Evolutionary conservation across 2,329 filamentous ascomycete genomes (phyloP).

Genomic region (Xylariaceae sp.): DNA sequence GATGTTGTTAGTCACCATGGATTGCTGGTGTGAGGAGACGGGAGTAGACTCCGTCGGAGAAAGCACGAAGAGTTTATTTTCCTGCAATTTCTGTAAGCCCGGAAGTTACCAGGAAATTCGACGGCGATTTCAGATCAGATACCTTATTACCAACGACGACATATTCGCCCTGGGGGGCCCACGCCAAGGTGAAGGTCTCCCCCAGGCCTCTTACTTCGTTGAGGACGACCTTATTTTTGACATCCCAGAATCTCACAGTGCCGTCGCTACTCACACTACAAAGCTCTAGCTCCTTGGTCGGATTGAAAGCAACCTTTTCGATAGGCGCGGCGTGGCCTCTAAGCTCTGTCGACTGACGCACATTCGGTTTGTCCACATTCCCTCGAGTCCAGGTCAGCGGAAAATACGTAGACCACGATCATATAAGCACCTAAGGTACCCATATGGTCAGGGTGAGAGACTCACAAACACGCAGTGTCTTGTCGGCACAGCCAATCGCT

Average conservation of each 20-base stretch:
- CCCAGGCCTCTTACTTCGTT: constrained; percentile 65
- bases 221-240: constrained; percentile 65
- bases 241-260: constrained; percentile 75
- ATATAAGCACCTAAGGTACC: not conserved
- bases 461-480: constrained; percentile 68
- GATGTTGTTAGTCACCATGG: constrained; percentile 66
- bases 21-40: constrained; percentile 56
- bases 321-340: constrained; percentile 62
- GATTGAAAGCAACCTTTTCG: constrained; percentile 75
- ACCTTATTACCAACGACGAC: constrained; percentile 72
- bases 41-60: constrained; percentile 56
- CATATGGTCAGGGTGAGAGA: constrained; percentile 18
- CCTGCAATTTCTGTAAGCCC: constrained; percentile 37
- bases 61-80: constrained; percentile 59
- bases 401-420: not conserved
- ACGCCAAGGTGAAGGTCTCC: constrained; percentile 66
- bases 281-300: constrained; percentile 70
- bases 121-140: constrained; percentile 9
- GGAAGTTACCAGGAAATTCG: not conserved
- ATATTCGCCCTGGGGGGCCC: constrained; percentile 67
- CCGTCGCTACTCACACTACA: constrained; percentile 72
- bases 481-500: constrained; percentile 72
- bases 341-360: constrained; percentile 71
- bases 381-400: constrained; percentile 37
- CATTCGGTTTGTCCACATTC: constrained; percentile 73